Evolutionary conservation across 352 stramenopile species (phyloP), one percentile per base, ranked within the genome.

Genomic region (Pythium rhizo-oryzae): DNA sequence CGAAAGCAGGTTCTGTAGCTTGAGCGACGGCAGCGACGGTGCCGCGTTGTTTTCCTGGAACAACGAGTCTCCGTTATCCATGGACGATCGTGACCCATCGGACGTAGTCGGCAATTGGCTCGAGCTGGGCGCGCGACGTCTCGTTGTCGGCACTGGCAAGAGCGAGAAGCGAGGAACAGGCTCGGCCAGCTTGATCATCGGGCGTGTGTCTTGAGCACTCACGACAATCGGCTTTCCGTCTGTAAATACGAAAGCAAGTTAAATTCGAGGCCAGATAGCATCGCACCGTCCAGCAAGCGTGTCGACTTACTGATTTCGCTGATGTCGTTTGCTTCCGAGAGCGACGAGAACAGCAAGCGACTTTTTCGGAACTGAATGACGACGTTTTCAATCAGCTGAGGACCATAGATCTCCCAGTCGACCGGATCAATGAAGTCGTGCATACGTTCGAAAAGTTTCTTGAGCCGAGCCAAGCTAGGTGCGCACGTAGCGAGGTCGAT

Each of bases 351-450:
- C 21, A 96, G 76, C 33, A 96, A 53, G 11, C 89, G 85, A 43
- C 87, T 92, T 63, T 90, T 94, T 25, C 88, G 81, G 54, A 94
- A 96, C 78, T 95, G 89, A 23, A 92, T 62, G 54, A 94, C 85
- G 28, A 96, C 89, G 59, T 95, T 94, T 61, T 93, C 81, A 44
- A 94, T 89, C 33, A 96, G 71, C 62, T 94, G 85, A 2, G 87
- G 87, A 11, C 89, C 89, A 52, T 93, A 96, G 53, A 96, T 92
- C 67, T 96, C 89, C 89, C 89, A 96, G 66, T 96, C 89, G 15
- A 96, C 89, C 3, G 87, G 89, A 52, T 96, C 89, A n/a, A 96
- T 79, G 44, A 93, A 96, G 43, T 92, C 87, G 12, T 81, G 78
- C 80, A 96, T 93, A 8, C 80, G 84, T 28, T 84, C 85, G 51